A percentile compares a stretch with the other conserved stretches of the same genome.
Conservation (phyloP, 331 rosid genomes). For the Quercus tomentella region DNA sequence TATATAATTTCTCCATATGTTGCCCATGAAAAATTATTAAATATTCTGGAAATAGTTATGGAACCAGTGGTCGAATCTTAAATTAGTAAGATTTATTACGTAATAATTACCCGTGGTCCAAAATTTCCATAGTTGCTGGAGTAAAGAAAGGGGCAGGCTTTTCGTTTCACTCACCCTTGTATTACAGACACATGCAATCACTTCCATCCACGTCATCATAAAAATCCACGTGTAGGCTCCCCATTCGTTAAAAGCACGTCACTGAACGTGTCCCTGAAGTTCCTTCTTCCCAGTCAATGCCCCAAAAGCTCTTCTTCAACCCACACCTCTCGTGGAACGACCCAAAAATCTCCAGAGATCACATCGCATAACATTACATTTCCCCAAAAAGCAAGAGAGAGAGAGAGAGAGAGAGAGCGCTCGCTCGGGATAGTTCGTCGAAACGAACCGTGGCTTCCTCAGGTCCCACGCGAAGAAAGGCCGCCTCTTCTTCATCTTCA, state of each 20-base stretch:
- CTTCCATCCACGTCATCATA: conserved; percentile 16
- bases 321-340: background rate
- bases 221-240: background rate
- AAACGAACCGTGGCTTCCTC: conserved; percentile 88
- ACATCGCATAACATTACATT: background rate
- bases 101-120: too few species aligned
- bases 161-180: conserved; percentile 12
- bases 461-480: conserved; percentile 85
- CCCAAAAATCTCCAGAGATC: background rate
- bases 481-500: conserved; percentile 32
- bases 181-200: too few species aligned
- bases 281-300: background rate
- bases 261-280: conserved; percentile 17
- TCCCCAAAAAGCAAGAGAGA: too few species aligned
- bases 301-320: background rate
- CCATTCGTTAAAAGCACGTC: conserved; percentile 26
- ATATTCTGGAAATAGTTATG: too few species aligned
- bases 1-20: too few species aligned
- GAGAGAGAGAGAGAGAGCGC: too few species aligned
- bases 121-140: background rate
- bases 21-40: accelerated
- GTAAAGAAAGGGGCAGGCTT: background rate
- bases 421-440: conserved; percentile 31
- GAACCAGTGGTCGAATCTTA: accelerated
- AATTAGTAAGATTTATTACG: too few species aligned